A percentile compares a stretch with the other conserved stretches of the same genome.
Evolutionary conservation across 1,284 basidiomycete species (phyloP).

Genomic region (Leccinum pallidistipes): DNA sequence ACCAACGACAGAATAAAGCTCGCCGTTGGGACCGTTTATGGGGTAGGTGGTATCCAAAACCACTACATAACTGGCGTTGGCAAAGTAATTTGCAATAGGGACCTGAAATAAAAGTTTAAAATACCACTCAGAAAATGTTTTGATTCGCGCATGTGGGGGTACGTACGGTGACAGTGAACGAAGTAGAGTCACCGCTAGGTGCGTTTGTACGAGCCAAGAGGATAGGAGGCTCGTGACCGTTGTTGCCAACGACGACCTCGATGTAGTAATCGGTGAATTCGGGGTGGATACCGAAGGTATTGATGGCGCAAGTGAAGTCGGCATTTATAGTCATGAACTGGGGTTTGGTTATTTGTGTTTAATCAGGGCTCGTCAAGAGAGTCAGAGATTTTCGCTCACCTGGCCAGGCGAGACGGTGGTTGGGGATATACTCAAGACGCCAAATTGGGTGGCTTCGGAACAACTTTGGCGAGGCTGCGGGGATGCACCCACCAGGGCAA

Average conservation of each 20-base stretch:
- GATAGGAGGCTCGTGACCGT: conserved; percentile 34
- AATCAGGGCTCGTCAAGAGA: background rate
- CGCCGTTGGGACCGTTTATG: conserved; percentile 25
- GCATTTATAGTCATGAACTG: conserved; percentile 27
- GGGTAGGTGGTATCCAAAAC: conserved; percentile 29
- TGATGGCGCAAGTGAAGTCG: conserved; percentile 30
- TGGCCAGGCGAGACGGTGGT: conserved; percentile 27
- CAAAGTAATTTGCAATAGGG: conserved; percentile 30
- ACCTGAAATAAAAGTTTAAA: conserved; percentile 16
- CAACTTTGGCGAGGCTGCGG: conserved; percentile 27
- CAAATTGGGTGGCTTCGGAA: conserved; percentile 26
- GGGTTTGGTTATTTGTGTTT: background rate
- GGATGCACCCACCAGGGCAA: conserved; percentile 19
- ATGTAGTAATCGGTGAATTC: conserved; percentile 36
- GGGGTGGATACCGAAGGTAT: conserved; percentile 19
- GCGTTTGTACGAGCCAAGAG: conserved; percentile 26
- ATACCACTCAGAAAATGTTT: conserved; percentile 2
- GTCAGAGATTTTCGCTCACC: conserved; percentile 15
- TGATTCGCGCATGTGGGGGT: background rate
- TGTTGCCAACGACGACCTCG: conserved; percentile 34
- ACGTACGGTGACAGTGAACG: background rate
- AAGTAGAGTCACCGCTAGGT: background rate
- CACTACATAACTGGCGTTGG: conserved; percentile 2
- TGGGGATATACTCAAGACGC: conserved; percentile 23
- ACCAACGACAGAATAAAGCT: conserved; percentile 29